phyloP scores from a whole-genome alignment of 352 stramenopile species.

The Peronospora destructor region DNA sequence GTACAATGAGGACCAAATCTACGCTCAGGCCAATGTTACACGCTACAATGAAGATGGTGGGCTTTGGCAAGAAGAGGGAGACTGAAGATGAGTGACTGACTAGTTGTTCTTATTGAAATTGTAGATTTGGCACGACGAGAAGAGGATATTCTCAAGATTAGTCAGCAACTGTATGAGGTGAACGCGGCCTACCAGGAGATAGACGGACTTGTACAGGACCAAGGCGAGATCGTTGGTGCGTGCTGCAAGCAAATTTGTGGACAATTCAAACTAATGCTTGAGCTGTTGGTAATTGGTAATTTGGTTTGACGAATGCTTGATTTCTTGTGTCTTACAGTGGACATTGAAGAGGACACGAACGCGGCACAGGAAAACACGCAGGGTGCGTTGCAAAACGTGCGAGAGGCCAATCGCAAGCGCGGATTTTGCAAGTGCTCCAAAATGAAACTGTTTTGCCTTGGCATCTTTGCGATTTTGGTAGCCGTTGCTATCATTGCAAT shows the following conservation, averaged over 20 bases:
- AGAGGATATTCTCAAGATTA: slow-evolving; percentile 69
- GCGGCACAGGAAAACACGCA: slow-evolving; percentile 44
- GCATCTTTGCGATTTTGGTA: slow-evolving; percentile 44
- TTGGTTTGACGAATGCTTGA: slow-evolving; percentile 5
- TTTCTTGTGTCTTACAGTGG: slow-evolving; percentile 25
- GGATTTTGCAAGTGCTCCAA: slow-evolving; percentile 52
- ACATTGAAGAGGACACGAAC: slow-evolving; percentile 55
- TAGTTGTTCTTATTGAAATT: slow-evolving; percentile 10
- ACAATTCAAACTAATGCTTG: background rate
- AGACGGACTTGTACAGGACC: slow-evolving; percentile 51
- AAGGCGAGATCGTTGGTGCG: slow-evolving; percentile 60
- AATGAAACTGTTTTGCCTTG: slow-evolving; percentile 54
- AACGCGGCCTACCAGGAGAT: slow-evolving; percentile 63
- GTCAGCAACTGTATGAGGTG: slow-evolving; percentile 59
- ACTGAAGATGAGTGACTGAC: background rate
- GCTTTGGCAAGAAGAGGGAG: slow-evolving; percentile 2
- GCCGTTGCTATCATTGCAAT: slow-evolving; percentile 42
- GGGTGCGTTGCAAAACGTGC: slow-evolving; percentile 44
- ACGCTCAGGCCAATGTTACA: slow-evolving; percentile 52
- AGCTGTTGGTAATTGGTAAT: background rate
- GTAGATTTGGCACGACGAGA: slow-evolving; percentile 51
- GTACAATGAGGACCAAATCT: slow-evolving; percentile 66
- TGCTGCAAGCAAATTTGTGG: slow-evolving; percentile 1
- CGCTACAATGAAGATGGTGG: slow-evolving; percentile 60
- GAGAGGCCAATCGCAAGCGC: slow-evolving; percentile 42